Evolutionary conservation across 208 protist genomes (phyloP).

Genomic region (Leptomonas seymouri): DNA sequence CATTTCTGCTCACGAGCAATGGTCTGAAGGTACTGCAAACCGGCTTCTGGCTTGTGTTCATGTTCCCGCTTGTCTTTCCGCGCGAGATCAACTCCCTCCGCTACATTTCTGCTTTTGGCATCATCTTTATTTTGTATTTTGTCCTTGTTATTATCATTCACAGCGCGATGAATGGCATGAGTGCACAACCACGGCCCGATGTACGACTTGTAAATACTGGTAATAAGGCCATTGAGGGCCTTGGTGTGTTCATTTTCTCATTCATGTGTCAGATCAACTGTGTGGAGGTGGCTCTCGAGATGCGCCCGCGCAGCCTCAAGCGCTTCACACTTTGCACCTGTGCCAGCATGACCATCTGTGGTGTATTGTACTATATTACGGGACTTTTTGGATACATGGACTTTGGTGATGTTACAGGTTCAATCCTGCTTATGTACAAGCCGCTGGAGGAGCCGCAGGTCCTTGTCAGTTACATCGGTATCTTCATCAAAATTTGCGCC

Average conservation of each 20-base stretch:
- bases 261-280: slow-evolving; percentile 67
- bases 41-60: slow-evolving; percentile 41
- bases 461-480: slow-evolving; percentile 49
- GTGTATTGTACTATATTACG: slow-evolving; percentile 51
- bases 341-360: slow-evolving; percentile 50
- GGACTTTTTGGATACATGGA: slow-evolving; percentile 73
- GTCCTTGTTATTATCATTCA: slow-evolving; percentile 47
- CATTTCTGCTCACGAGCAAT: slow-evolving; percentile 17
- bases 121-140: slow-evolving; percentile 63
- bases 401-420: slow-evolving; percentile 46
- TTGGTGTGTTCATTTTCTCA: slow-evolving; percentile 59
- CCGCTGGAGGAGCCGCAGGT: slow-evolving; percentile 43
- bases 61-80: slow-evolving; percentile 60
- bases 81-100: slow-evolving; percentile 66
- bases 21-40: slow-evolving; percentile 29
- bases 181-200: slow-evolving; percentile 5
- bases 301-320: slow-evolving; percentile 29
- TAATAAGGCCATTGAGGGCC: slow-evolving; percentile 33
- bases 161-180: slow-evolving; percentile 44
- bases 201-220: slow-evolving; percentile 28
- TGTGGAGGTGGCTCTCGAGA: slow-evolving; percentile 46
- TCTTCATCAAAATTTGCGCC: slow-evolving; percentile 72
- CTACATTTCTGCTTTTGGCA: slow-evolving; percentile 52
- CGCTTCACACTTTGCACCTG: slow-evolving; percentile 28
- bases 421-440: slow-evolving; percentile 66